Conservation (phyloP, 1,284 basidiomycete species). For the Coniophora puteana region DNA sequence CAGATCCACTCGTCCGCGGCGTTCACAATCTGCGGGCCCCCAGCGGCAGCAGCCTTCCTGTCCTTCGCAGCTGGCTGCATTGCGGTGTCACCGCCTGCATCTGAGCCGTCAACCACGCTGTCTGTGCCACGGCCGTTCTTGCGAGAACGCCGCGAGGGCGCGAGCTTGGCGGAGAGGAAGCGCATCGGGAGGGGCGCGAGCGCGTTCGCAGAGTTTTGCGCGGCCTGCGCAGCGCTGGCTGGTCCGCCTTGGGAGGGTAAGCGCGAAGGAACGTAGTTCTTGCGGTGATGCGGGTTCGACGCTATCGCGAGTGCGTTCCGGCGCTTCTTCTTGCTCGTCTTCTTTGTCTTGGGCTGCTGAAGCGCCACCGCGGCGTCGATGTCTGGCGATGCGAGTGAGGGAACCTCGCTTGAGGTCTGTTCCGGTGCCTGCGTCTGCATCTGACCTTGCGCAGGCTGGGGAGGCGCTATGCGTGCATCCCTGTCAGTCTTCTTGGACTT, state of each 20-base stretch:
- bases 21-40: constrained; percentile 42
- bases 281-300: constrained; percentile 86
- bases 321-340: constrained; percentile 87
- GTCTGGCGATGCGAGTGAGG: no score
- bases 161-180: constrained; percentile 66
- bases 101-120: constrained; percentile 2
- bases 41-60: constrained; percentile 18
- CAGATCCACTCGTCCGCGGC: constrained; percentile 87
- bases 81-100: not conserved
- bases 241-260: constrained; percentile 57
- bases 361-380: no score
- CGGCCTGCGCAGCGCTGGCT: constrained; percentile 34
- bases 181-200: constrained; percentile 58
- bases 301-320: constrained; percentile 81
- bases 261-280: constrained; percentile 83
- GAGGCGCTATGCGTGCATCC: no score
- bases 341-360: constrained; percentile 34
- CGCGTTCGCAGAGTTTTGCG: constrained; percentile 40
- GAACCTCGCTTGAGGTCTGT: no score
- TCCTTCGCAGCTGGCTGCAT: constrained; percentile 5
- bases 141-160: constrained; percentile 47
- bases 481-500: constrained; percentile 38
- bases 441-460: no score
- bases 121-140: constrained; percentile 26
- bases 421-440: no score